Base-by-base conservation (phyloP, 2,329 filamentous ascomycete genomes). In the Fusarium robinianum region DNA sequence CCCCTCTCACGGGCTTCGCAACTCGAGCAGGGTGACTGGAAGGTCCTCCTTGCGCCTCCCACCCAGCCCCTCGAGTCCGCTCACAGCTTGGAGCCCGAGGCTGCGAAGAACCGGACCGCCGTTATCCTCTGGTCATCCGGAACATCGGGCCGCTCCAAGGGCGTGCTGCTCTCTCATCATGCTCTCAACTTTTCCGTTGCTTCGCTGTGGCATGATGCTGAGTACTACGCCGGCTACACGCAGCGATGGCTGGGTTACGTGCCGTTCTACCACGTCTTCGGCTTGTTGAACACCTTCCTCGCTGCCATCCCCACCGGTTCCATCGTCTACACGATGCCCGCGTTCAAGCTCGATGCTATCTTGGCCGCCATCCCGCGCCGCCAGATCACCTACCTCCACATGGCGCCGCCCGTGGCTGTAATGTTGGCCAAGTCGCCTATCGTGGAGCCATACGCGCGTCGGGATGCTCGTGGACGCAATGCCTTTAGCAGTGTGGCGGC, bases 81-180 rank as follows among this genome's bases (percentile, higher is more conserved):
- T 64, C 62, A 63, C 2, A 65, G 70, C 8, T 72, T 77, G 46
- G 60, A 58, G 1, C 29, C 57, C 8, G 46, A 52, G 16, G 63
- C 56, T 9, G 51, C 63, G 1, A 11, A 29, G 5, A 84, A 84
- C 55, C 88, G 88, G 62, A 84, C 80, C 3, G 71, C 70, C 26
- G 56, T 73, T 2, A 70, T 73, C 33, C 63, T 73, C 37, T 73
- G 71, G 71, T 73, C 70, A 0, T 82, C 77, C 1, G 78, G 86
- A 9, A 88, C 84, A 0, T 90, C 87, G 0, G 87, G 87, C 2
- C 73, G 85, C 0, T 85, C 87, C 9, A 90, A 90, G 63, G 87
- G 87, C 24, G 87, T 90, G 2, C 77, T 86, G 59, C 81, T 90
- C 39, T 82, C 82, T 3, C 86, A 90, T 63, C 72, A 72, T 44